A percentile compares a stretch with the other conserved stretches of the same genome.
phyloP scores from a whole-genome alignment of 2,329 filamentous ascomycete genomes.

The Sporothrix inflata region DNA sequence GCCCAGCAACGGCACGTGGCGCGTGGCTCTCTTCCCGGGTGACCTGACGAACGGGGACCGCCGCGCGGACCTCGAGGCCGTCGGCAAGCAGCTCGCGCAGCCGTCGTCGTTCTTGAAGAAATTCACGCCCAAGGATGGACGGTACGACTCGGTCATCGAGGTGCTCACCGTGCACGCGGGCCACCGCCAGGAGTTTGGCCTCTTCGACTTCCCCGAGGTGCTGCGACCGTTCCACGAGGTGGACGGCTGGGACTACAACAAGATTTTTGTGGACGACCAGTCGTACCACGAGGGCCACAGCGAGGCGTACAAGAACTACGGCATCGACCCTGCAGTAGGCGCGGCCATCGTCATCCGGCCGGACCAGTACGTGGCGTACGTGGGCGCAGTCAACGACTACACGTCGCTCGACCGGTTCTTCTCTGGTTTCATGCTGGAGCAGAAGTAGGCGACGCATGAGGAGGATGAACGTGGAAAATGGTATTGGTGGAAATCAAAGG shows the following conservation, averaged over 20 bases:
- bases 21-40: conserved; percentile 65
- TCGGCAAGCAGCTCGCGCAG: conserved; percentile 4
- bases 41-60: conserved; percentile 43
- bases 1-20: conserved; percentile 58
- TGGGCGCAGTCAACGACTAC: conserved; percentile 27
- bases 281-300: conserved; percentile 60
- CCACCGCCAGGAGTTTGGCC: conserved; percentile 50
- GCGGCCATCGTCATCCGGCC: conserved; percentile 60
- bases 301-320: conserved; percentile 59
- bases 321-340: conserved; percentile 51
- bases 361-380: conserved; percentile 30
- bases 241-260: conserved; percentile 58
- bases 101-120: conserved; percentile 24
- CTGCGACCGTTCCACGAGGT: conserved; percentile 50
- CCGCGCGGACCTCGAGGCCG: conserved; percentile 41
- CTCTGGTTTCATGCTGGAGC: conserved; percentile 28
- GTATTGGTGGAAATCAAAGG: background rate
- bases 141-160: conserved; percentile 50
- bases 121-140: conserved; percentile 22
- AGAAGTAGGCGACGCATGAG: conserved; percentile 1
- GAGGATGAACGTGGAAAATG: no score
- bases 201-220: conserved; percentile 54
- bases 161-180: conserved; percentile 62
- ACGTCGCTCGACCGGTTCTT: conserved; percentile 28
- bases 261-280: conserved; percentile 58